A percentile compares a stretch with the other conserved stretches of the same genome.
Evolutionary conservation across 2,329 filamentous ascomycete species (phyloP).

Genomic region (Exophiala sideris): DNA sequence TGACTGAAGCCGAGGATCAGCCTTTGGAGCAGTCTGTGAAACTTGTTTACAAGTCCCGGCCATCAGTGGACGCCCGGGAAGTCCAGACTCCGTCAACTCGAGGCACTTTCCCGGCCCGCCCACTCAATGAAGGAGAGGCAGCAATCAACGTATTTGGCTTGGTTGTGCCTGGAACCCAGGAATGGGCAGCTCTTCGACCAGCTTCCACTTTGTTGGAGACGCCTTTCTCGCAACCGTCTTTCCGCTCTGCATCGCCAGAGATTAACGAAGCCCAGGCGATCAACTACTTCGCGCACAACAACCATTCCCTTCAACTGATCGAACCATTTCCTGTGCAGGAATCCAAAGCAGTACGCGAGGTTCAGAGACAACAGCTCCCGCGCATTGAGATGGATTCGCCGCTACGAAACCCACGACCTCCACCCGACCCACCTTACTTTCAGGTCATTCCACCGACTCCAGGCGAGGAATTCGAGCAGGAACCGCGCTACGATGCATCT

Average conservation of each 20-base stretch:
- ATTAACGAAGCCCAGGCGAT: conserved; percentile 61
- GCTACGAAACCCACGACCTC: conserved; percentile 56
- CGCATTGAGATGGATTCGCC: conserved; percentile 50
- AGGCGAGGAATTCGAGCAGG: conserved; percentile 43
- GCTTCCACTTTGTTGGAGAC: conserved; percentile 47
- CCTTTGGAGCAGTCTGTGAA: too few relatives aligned
- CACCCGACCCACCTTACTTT: conserved; percentile 56
- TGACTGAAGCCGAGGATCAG: background rate
- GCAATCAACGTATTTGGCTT: conserved; percentile 12
- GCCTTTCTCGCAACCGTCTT: conserved; percentile 44
- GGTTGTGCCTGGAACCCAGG: conserved; percentile 33
- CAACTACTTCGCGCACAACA: conserved; percentile 61
- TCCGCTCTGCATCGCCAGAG: conserved; percentile 52
- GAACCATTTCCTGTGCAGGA: conserved; percentile 44
- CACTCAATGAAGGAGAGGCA: background rate
- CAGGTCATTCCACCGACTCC: conserved; percentile 54
- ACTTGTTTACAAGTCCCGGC: too few relatives aligned
- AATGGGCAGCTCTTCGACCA: conserved; percentile 43
- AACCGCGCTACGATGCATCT: conserved; percentile 31
- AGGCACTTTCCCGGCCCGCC: background rate
- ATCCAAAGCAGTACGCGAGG: conserved; percentile 32
- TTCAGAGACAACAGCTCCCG: conserved; percentile 31
- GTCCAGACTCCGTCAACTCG: conserved; percentile 1
- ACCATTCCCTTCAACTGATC: conserved; percentile 62
- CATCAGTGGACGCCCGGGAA: too few relatives aligned